These are phyloP conservation scores for Ramularia endophylla DNA, from an alignment of 2,329 filamentous ascomycete genomes.

Conservation along the genomic window DNA sequence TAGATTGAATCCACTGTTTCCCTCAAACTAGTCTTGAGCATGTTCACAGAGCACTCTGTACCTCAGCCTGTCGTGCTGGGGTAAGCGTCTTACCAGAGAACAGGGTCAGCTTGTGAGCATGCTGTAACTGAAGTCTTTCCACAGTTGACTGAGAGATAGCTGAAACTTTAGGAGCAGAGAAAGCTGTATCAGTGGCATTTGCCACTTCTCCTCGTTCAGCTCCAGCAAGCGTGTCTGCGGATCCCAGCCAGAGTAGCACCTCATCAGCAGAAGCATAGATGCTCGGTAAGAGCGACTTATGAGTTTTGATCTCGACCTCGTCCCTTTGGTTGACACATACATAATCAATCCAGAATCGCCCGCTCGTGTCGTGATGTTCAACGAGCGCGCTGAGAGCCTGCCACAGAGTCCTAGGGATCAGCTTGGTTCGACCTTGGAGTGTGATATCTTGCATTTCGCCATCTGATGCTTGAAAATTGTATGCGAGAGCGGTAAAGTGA, in stretches of 20 bases:
- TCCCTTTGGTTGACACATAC: neutral
- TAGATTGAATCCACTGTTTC: too few relatives aligned
- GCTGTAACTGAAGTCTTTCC: too few relatives aligned
- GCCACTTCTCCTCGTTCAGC: too few relatives aligned
- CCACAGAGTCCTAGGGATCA: constrained; percentile 7
- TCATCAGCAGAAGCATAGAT: constrained; percentile 1
- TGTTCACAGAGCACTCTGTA: too few relatives aligned
- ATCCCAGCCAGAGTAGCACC: neutral
- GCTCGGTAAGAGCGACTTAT: neutral
- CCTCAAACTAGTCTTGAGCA: too few relatives aligned
- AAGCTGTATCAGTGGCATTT: too few relatives aligned
- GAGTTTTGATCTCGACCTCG: neutral
- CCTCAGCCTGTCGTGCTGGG: too few relatives aligned
- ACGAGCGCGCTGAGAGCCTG: constrained; percentile 4
- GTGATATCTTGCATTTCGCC: constrained; percentile 7
- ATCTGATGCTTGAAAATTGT: neutral
- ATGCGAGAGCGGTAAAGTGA: constrained; percentile 8
- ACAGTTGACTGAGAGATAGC: too few relatives aligned
- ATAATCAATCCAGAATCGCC: constrained; percentile 1
- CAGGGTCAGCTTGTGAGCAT: too few relatives aligned
- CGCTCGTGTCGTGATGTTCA: constrained; percentile 1
- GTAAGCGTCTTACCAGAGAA: too few relatives aligned
- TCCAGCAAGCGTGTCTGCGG: neutral
- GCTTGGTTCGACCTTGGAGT: constrained; percentile 12
- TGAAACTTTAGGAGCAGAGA: too few relatives aligned